Evolutionary conservation across 306 rosid genomes (phyloP).

Genomic region (Carpinus fangiana): DNA sequence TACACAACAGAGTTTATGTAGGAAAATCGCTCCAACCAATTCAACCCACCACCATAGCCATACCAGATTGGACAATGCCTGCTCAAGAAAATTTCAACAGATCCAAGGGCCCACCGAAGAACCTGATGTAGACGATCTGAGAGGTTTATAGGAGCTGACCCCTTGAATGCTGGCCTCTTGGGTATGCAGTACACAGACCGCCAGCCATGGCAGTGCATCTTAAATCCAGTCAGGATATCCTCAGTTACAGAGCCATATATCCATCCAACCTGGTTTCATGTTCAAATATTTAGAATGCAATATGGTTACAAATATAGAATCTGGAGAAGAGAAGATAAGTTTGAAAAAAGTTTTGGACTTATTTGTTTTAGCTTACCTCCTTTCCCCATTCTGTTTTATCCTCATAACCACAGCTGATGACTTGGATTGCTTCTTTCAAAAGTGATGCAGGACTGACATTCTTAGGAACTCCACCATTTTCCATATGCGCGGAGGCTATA

Average conservation of each 20-base stretch:
- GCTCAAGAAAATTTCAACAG: conserved; percentile 94
- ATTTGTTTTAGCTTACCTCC: conserved; percentile 53
- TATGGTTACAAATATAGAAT: conserved; percentile 13
- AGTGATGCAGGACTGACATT: conserved; percentile 77
- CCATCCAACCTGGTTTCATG: conserved; percentile 79
- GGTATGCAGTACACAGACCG: conserved; percentile 97
- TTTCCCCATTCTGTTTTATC: conserved; percentile 99
- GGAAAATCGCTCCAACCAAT: conserved; percentile 79
- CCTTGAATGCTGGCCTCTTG: conserved; percentile 85
- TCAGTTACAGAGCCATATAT: conserved; percentile 98
- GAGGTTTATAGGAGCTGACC: conserved; percentile 95
- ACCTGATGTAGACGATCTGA: conserved; percentile 97
- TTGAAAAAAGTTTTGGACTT: neutral
- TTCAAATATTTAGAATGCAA: conserved; percentile 25
- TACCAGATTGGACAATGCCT: conserved; percentile 95
- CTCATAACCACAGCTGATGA: conserved; percentile 95
- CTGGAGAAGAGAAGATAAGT: conserved; percentile 1
- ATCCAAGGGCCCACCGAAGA: conserved; percentile 97
- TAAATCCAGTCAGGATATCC: conserved; percentile 97
- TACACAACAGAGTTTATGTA: conserved; percentile 89
- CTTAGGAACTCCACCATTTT: conserved; percentile 75
- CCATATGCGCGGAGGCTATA: conserved; percentile 69
- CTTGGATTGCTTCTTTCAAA: conserved; percentile 91
- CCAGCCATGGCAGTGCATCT: conserved; percentile 99
- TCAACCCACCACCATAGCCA: conserved; percentile 90